Evolutionary conservation across 31 red algal genomes (phyloP).

Genomic region (Endocladia muricata): DNA sequence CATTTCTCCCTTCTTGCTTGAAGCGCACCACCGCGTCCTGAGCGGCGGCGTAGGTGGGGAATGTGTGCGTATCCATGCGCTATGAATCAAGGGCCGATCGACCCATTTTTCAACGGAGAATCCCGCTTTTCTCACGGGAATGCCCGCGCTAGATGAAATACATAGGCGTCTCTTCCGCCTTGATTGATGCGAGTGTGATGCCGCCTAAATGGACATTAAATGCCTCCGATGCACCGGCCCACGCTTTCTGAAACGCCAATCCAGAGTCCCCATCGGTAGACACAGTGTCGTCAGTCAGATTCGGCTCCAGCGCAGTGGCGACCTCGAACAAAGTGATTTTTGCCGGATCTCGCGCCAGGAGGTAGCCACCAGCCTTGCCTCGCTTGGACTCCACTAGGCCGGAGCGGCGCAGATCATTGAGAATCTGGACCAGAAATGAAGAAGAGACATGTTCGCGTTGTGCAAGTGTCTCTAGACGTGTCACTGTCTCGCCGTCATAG

Average conservation of each 20-base stretch:
- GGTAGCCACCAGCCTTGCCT: not conserved
- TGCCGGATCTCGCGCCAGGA: not conserved
- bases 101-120: too few relatives aligned
- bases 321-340: not conserved
- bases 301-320: not conserved
- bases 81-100: too few relatives aligned
- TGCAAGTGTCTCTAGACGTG: not conserved
- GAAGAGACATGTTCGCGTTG: not conserved
- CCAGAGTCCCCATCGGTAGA: not conserved
- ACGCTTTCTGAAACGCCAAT: not conserved
- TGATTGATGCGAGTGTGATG: too few relatives aligned
- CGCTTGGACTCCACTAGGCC: not conserved
- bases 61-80: too few relatives aligned
- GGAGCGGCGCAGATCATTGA: not conserved
- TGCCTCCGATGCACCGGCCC: not conserved
- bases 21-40: too few relatives aligned
- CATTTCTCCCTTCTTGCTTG: too few relatives aligned
- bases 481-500: not conserved
- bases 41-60: too few relatives aligned
- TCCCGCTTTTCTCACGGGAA: too few relatives aligned
- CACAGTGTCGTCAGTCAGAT: not conserved
- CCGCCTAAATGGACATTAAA: too few relatives aligned
- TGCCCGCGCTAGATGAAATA: too few relatives aligned
- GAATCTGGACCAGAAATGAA: not conserved
- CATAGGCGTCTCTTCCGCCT: too few relatives aligned